phyloP scores from a whole-genome alignment of 2,329 filamentous ascomycete genomes.

The Fonsecaea multimorphosa region DNA sequence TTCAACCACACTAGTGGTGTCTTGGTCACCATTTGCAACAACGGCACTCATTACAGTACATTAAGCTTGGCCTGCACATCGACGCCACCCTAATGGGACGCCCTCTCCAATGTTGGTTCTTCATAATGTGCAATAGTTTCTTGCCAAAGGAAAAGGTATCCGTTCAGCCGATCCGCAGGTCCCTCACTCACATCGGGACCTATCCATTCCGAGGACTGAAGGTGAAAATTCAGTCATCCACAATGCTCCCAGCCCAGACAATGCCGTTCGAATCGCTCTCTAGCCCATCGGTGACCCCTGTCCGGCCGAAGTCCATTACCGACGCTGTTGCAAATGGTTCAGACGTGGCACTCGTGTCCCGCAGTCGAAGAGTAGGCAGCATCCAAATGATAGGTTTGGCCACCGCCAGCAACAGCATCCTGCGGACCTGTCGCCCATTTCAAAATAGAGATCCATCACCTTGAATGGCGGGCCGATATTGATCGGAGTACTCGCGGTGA shows the following conservation, averaged over 20 bases:
- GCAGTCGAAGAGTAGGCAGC: conserved; percentile 52
- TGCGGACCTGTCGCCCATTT: conserved; percentile 55
- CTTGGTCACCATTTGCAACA: conserved; percentile 53
- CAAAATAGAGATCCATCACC: conserved; percentile 58
- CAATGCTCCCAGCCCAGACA: conserved; percentile 59
- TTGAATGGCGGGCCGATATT: conserved; percentile 53
- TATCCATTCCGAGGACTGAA: conserved; percentile 56
- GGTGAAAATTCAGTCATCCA: conserved; percentile 56
- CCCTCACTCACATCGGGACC: conserved; percentile 52
- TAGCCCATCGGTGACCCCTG: conserved; percentile 59
- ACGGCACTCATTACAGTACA: conserved; percentile 49
- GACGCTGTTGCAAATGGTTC: conserved; percentile 54
- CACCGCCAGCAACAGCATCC: not conserved
- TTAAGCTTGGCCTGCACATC: conserved; percentile 54
- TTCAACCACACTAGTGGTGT: conserved; percentile 32
- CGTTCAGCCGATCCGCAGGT: conserved; percentile 57
- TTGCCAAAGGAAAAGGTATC: conserved; percentile 54
- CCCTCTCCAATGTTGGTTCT: conserved; percentile 56
- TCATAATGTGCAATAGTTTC: conserved; percentile 60
- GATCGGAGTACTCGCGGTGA: not conserved
- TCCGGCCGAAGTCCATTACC: conserved; percentile 53
- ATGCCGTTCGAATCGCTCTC: conserved; percentile 59
- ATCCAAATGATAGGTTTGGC: conserved; percentile 55
- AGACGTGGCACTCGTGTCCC: conserved; percentile 46
- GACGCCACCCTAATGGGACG: conserved; percentile 49